Conservation (phyloP, 345 rosid genomes). For the Salix brachista region DNA sequence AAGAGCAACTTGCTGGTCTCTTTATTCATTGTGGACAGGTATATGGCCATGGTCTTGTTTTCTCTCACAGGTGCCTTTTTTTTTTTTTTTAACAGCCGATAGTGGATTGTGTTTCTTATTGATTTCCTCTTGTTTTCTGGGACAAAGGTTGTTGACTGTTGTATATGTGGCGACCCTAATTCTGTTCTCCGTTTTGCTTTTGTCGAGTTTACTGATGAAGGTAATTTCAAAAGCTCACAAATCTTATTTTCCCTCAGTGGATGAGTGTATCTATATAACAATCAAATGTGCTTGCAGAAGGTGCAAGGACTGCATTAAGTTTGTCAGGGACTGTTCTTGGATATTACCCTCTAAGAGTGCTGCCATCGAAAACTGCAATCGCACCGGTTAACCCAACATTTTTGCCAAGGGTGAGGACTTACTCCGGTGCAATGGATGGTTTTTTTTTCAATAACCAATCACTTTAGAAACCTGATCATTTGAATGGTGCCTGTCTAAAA, state of each 20-base stretch:
- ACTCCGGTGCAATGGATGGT: constrained; percentile 1
- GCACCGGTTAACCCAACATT: constrained; percentile 99
- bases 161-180: constrained; percentile 90
- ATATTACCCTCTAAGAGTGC: constrained; percentile 82
- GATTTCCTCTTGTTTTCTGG: not conserved
- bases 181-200: constrained; percentile 94
- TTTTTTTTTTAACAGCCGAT: not conserved
- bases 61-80: not conserved
- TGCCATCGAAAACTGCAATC: constrained; percentile 98
- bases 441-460: not conserved
- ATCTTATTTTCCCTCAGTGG: constrained; percentile 5
- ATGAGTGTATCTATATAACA: constrained; percentile 7
- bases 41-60: constrained; percentile 11
- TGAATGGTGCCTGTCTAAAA: not conserved
- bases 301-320: constrained; percentile 80
- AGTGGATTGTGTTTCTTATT: not conserved
- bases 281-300: constrained; percentile 50
- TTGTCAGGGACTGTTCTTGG: constrained; percentile 92
- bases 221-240: constrained; percentile 38
- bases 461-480: not conserved
- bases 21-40: constrained; percentile 81
- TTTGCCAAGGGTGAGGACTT: constrained; percentile 76
- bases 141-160: constrained; percentile 48
- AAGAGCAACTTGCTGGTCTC: constrained; percentile 87
- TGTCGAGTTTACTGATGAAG: constrained; percentile 89